A percentile compares a stretch with the other conserved stretches of the same genome.
phyloP scores from a whole-genome alignment of 2,329 filamentous ascomycete genomes.

The Alternaria ethzedia region DNA sequence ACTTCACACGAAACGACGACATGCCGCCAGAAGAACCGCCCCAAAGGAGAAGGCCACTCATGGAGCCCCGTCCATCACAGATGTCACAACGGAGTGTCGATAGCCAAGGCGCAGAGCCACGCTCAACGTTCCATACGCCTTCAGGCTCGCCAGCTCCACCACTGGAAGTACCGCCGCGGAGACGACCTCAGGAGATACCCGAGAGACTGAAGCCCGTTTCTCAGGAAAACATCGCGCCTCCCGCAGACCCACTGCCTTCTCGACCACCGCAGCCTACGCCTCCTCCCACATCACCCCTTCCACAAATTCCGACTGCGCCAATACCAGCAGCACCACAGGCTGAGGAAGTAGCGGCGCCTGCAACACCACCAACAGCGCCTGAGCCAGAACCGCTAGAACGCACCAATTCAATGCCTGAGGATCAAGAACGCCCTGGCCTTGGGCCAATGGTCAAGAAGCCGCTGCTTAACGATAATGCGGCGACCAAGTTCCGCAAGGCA shows the following conservation, averaged over 20 bases:
- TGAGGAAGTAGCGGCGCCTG: conserved; percentile 33
- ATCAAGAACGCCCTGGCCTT: conserved; percentile 74
- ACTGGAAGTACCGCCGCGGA: conserved; percentile 30
- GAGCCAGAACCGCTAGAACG: conserved; percentile 36
- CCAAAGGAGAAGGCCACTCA: conserved; percentile 70
- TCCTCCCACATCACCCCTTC: conserved; percentile 34
- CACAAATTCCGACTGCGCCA: conserved; percentile 29
- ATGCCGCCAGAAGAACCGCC: conserved; percentile 51
- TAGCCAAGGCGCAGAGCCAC: conserved; percentile 28
- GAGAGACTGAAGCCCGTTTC: conserved; percentile 33
- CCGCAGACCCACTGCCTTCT: conserved; percentile 13
- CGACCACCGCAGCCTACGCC: conserved; percentile 25
- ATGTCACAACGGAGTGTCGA: conserved; percentile 33
- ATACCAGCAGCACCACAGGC: conserved; percentile 13
- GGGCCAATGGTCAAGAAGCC: conserved; percentile 91
- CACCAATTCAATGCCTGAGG: conserved; percentile 51
- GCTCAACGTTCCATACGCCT: conserved; percentile 32
- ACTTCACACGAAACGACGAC: conserved; percentile 39
- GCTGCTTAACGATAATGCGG: conserved; percentile 73
- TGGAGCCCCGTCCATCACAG: conserved; percentile 58
- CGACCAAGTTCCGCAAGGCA: conserved; percentile 79
- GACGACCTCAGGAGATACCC: conserved; percentile 36
- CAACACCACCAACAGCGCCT: conserved; percentile 12
- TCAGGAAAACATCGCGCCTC: conserved; percentile 10
- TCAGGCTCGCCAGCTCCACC: conserved; percentile 32